Evolutionary conservation across 2,329 filamentous ascomycete species (phyloP).

Genomic region (Sporothrix luriei): DNA sequence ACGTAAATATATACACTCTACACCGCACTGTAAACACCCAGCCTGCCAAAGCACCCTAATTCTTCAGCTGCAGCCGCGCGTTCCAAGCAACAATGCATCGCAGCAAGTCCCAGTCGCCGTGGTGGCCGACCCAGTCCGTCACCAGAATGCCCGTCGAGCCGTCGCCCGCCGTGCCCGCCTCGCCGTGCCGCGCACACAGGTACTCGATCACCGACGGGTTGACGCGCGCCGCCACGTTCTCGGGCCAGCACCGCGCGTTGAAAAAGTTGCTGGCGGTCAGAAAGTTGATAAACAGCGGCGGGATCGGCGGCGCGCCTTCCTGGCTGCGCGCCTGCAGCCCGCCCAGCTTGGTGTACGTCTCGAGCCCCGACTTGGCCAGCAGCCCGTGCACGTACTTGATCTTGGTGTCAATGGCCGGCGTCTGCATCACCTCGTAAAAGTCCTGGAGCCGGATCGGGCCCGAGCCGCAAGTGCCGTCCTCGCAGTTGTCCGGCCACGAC

Average conservation of each 20-base stretch:
- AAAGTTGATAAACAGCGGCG: conserved; percentile 87
- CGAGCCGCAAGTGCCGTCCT: conserved; percentile 68
- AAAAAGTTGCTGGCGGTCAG: conserved; percentile 92
- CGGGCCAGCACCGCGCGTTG: conserved; percentile 88
- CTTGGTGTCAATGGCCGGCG: conserved; percentile 77
- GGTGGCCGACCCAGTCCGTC: conserved; percentile 87
- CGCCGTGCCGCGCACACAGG: conserved; percentile 60
- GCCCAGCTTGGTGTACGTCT: conserved; percentile 42
- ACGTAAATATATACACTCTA: conserved; percentile 3
- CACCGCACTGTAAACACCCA: not conserved
- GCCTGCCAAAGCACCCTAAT: conserved; percentile 38
- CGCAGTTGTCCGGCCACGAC: conserved; percentile 85
- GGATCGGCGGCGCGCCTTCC: conserved; percentile 36
- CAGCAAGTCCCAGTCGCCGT: conserved; percentile 88
- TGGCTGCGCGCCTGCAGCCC: not conserved
- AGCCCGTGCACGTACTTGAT: conserved; percentile 73
- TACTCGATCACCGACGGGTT: conserved; percentile 75
- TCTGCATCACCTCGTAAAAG: conserved; percentile 84
- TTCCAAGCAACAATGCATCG: conserved; percentile 92
- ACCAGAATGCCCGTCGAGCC: conserved; percentile 85
- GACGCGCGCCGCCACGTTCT: conserved; percentile 81
- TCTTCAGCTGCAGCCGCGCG: conserved; percentile 60
- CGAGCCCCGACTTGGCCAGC: conserved; percentile 69
- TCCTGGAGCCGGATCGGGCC: conserved; percentile 86
- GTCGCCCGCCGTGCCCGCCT: conserved; percentile 55